Evolutionary conservation across 2,329 filamentous ascomycete species (phyloP), one percentile per base, ranked within the genome.

Genomic region (Pseudomassariella vexata): DNA sequence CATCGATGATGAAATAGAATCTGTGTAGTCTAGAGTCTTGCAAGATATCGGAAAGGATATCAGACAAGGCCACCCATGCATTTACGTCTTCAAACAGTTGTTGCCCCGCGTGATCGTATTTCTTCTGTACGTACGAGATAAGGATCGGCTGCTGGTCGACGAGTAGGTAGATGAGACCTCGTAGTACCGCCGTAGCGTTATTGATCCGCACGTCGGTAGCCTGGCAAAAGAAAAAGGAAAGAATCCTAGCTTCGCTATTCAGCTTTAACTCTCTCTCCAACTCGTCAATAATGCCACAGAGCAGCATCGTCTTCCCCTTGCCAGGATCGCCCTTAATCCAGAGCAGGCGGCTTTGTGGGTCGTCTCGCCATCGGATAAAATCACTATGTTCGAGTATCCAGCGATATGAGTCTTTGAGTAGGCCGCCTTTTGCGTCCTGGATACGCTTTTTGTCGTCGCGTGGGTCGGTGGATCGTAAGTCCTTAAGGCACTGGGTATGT

Each of bases 1-100:
- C 65, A 45, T 72, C 63, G 17, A 72, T 47, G 3, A 70, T 38
- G 2, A 71, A 29, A 35, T 56, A 59, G 0, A 49, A 52, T 0
- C 5, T 40, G 4, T 40, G 17, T n/a, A 63, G 32, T 5, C 19
- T 40, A 1, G 49, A 41, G 33, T 68, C 60, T 25, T 52, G 18
- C 2, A 73, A 34, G 10, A 73, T 63, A 12, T 48, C 42, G 2
- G 11, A 36, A 6, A 71, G 55, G n/a, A 69, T 58, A 8, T 57
- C 39, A 5, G 45, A 52, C 19, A 70, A 26, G 10, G 50, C 51
- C 28, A 50, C 24, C 52, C 53, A 65, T 5, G 59, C 52, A 50
- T 67, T 67, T 3, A 23, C 15, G 32, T 55, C 57, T 5, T 54
- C 35, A 33, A 67, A 68, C 0, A 61, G 38, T 3, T 30, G 14